Evolutionary conservation across 2,329 filamentous ascomycete species (phyloP).

Genomic region (Neophaeococcomyces mojaviensis): DNA sequence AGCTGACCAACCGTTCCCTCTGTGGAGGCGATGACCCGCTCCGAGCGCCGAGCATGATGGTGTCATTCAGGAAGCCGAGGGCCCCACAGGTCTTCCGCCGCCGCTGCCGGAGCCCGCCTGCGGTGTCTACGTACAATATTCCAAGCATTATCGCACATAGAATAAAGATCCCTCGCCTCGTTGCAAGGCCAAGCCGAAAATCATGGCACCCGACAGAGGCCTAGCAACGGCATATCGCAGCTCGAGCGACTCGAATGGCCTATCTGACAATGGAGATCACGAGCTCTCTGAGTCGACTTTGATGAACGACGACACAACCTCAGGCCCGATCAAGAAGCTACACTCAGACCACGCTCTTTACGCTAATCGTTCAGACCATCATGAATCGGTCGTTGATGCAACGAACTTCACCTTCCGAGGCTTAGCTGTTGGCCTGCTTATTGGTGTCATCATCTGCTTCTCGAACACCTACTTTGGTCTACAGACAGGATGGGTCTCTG

Average conservation of each 20-base stretch:
- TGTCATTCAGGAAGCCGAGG: no score
- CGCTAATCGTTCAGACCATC: slow-evolving; percentile 6
- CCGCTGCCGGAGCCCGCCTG: no score
- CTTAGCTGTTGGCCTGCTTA: slow-evolving; percentile 67
- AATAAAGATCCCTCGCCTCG: not conserved
- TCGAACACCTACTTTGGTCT: slow-evolving; percentile 99
- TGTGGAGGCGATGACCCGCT: no score
- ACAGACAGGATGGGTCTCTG: slow-evolving; percentile 75
- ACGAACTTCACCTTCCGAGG: slow-evolving; percentile 80
- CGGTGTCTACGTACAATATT: no score
- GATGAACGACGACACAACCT: slow-evolving; percentile 1
- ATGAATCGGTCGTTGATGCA: slow-evolving; percentile 1
- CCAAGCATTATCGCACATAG: not conserved
- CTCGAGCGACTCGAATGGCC: slow-evolving; percentile 9
- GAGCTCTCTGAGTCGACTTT: slow-evolving; percentile 10
- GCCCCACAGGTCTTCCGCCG: no score
- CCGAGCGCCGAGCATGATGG: no score
- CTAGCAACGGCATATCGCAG: not conserved
- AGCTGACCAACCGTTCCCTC: no score
- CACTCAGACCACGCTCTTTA: slow-evolving; percentile 20
- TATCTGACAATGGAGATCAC: slow-evolving; percentile 11
- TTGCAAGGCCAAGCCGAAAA: slow-evolving; percentile 53
- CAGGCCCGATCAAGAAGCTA: not conserved
- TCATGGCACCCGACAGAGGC: slow-evolving; percentile 21
- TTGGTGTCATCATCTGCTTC: slow-evolving; percentile 87